Evolutionary conservation across 371 early-diverging fungal species (phyloP).

Genomic region (Rhizopus arrhizus): DNA sequence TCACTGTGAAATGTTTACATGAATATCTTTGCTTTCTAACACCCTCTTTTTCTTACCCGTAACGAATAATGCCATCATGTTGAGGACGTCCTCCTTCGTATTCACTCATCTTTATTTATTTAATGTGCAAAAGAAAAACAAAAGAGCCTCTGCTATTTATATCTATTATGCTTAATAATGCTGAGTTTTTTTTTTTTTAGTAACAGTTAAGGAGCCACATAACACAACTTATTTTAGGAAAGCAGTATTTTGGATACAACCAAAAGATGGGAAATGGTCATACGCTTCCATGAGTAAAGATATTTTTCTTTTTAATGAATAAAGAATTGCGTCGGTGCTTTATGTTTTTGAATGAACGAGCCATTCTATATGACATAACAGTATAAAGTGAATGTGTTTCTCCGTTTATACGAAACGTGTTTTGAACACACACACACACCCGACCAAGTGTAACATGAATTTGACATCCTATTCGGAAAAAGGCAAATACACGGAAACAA

Average conservation of each 20-base stretch:
- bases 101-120: conserved; percentile 4
- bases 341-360: too few relatives aligned
- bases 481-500: not conserved
- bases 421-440: not conserved
- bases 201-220: not conserved
- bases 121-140: not conserved
- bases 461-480: not conserved
- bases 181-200: not conserved
- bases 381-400: too few relatives aligned
- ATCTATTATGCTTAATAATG: not conserved
- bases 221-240: too few relatives aligned
- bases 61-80: conserved; percentile 19
- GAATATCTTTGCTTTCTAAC: not conserved
- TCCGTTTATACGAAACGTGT: too few relatives aligned
- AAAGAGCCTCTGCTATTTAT: not conserved
- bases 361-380: too few relatives aligned
- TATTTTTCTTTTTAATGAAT: too few relatives aligned
- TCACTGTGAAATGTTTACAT: conserved; percentile 15
- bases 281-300: too few relatives aligned
- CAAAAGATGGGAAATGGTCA: too few relatives aligned
- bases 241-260: too few relatives aligned
- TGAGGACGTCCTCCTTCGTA: conserved; percentile 8
- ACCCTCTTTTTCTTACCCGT: conserved; percentile 4
- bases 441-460: not conserved
- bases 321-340: too few relatives aligned